Evolutionary conservation across 805 yeast genomes (phyloP), one percentile per base, ranked within the genome.

Genomic region (Myxozyma neglecta): DNA sequence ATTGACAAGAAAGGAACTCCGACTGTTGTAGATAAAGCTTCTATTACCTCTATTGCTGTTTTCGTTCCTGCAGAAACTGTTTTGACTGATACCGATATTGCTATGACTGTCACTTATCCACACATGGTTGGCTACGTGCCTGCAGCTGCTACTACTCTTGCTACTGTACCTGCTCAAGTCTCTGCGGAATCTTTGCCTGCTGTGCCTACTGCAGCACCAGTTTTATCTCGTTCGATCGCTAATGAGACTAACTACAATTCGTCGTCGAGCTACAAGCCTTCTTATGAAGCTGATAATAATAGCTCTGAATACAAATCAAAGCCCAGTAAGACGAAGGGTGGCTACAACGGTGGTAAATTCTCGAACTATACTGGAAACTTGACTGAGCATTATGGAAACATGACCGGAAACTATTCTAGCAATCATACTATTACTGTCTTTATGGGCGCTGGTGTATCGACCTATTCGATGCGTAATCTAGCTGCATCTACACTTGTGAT

Each of bases 61-160:
- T 63, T 63, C 37, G 45, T 37, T n/a, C 58, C 66, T n/a, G 53
- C 44, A 13, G 45, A 51, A 20, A 63, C 66, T 24, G 60, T 59
- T 13, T 7, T 63, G 60, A 14, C 29, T 11, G 67, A 61, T 44
- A 13, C 52, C 34, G 60, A 53, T 35, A 24, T 40, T 10, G 46
- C 66, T 13, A 51, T 57, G 53, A 63, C 67, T 9, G 66, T 63
- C 14, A 57, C 60, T 1, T 63, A 61, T 48, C 59, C 68, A 34
- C 60, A 50, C 36, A 51, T 62, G 48, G 56, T 44, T 14, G 68
- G 68, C 5, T 65, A 56, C 56, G 14, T 61, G 34, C 53, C 66
- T 32, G 60, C 60, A 29, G 40, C 53, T 36, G 66, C 43, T 18
- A 39, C 62, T 20, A 39, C 63, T 13, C 18, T 40, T 13, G 46